Evolutionary conservation across 2,329 filamentous ascomycete genomes (phyloP).

Genomic region (Neonectria faginata): DNA sequence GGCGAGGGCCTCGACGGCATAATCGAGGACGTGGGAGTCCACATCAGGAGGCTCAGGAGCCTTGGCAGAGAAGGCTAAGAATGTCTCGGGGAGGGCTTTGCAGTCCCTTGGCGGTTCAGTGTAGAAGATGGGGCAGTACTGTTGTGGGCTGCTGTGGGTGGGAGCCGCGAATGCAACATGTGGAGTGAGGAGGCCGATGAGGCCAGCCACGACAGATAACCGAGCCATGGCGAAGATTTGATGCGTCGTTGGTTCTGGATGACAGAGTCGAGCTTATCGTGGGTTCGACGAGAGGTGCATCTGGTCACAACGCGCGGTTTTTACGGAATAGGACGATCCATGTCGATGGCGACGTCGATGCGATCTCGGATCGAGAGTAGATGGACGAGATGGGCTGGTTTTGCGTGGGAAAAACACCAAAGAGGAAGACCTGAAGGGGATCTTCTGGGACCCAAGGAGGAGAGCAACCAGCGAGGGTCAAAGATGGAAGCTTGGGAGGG

Average conservation of each 20-base stretch:
- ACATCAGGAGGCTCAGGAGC: conserved; percentile 18
- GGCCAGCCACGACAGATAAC: conserved; percentile 27
- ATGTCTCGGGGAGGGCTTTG: conserved; percentile 37
- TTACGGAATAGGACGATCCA: conserved; percentile 30
- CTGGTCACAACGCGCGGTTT: conserved; percentile 20
- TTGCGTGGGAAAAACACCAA: neutral
- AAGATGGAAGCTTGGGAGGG: conserved; percentile 1
- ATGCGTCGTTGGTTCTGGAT: neutral
- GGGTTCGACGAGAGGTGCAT: conserved; percentile 1
- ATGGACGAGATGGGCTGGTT: conserved; percentile 6
- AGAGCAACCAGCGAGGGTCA: neutral
- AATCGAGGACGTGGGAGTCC: conserved; percentile 52
- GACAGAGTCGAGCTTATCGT: neutral
- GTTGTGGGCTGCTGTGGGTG: conserved; percentile 20
- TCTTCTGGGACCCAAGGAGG: neutral
- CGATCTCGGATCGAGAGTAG: conserved; percentile 20
- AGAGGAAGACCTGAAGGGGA: neutral
- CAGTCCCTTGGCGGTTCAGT: conserved; percentile 33
- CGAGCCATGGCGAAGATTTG: conserved; percentile 30
- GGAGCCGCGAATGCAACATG: conserved; percentile 31
- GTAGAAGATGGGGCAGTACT: conserved; percentile 43
- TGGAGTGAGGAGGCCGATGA: conserved; percentile 20
- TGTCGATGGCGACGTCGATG: conserved; percentile 15
- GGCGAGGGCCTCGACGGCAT: conserved; percentile 73
- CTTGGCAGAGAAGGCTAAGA: conserved; percentile 35